Conservation (phyloP, 2,329 filamentous ascomycete species). For the Microsporum canis region DNA sequence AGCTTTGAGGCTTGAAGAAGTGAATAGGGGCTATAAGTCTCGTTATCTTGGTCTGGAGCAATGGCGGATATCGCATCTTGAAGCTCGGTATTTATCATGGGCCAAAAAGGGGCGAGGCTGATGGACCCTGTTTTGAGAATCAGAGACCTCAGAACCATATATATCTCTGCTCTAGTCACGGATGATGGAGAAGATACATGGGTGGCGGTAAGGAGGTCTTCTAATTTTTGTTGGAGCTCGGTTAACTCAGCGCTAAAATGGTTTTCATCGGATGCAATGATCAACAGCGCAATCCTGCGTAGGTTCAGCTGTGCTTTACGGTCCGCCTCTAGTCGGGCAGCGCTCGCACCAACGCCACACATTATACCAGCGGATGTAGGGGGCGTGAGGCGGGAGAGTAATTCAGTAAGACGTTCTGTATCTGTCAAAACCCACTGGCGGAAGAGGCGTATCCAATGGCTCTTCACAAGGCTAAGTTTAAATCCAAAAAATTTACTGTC, state of each 20-base stretch:
- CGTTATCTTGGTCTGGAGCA: slow-evolving; percentile 56
- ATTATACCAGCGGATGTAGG: slow-evolving; percentile 92
- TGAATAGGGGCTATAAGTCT: slow-evolving; percentile 64
- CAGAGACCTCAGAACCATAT: slow-evolving; percentile 74
- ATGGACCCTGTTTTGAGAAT: slow-evolving; percentile 66
- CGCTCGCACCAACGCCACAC: slow-evolving; percentile 94
- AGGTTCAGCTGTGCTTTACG: slow-evolving; percentile 84
- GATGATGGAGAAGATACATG: slow-evolving; percentile 85
- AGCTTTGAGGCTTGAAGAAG: slow-evolving; percentile 89
- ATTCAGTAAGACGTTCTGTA: slow-evolving; percentile 75
- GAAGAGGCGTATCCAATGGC: slow-evolving; percentile 71
- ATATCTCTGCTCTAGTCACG: slow-evolving; percentile 75
- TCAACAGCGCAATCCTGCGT: slow-evolving; percentile 64
- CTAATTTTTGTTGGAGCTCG: slow-evolving; percentile 65
- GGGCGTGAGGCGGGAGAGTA: slow-evolving; percentile 64
- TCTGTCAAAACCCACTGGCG: slow-evolving; percentile 75
- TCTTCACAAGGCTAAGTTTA: slow-evolving; percentile 51
- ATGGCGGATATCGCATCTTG: slow-evolving; percentile 68
- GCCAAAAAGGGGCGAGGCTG: slow-evolving; percentile 79
- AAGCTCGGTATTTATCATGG: slow-evolving; percentile 74
- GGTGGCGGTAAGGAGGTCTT: slow-evolving; percentile 75
- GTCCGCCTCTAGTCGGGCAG: slow-evolving; percentile 87
- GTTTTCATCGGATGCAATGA: slow-evolving; percentile 67
- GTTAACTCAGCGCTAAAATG: slow-evolving; percentile 67
- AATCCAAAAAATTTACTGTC: slow-evolving; percentile 76